Base-by-base conservation (phyloP, 495 filamentous ascomycete species). In the Hypoxylon fragiforme region DNA sequence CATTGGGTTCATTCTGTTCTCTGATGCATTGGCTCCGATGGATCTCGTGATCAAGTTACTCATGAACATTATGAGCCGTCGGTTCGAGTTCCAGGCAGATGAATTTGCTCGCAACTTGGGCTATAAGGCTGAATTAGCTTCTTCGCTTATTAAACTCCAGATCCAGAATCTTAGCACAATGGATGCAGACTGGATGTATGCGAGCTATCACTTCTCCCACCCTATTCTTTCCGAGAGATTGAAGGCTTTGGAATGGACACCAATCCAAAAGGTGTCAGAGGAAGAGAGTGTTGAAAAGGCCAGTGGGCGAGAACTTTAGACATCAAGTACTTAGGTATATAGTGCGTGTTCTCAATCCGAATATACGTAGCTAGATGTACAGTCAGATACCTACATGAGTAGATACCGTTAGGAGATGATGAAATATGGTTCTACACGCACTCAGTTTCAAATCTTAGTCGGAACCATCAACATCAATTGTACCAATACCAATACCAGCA, bases 121-220 rank as follows among this genome's bases (percentile, higher is more conserved):
- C 15, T 97, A 95, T 72, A 84, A 84, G n/a, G 74, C 79, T 16
- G 85, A 96, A 63, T 85, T 98, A 20, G 90, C 91, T 7, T 74
- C 82, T 50, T 91, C 90, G 12, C 80, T 98, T 53, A 89, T 97
- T 73, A 98, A 97, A 76, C 87, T 98, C 31, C 94, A 98, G 71
- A 90, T 97, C 69, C 90, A 97, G 75, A 98, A 98, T 65, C 79
- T 98, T 49, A 92, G 90, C 74, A 95, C 89, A 49, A 97, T 97
- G 92, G 95, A 98, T 69, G 94, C 94, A 32, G 95, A 98, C 70
- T 95, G 87, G 88, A 81, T 96, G 76, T 98, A 96, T 70, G 91
- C 95, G 19, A 92, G 86, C 76, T 98, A 97, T 76, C 89, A 97
- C 75, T 96, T 92, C 80, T 96, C 91, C 6, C 94, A 98, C 73